phyloP scores from a whole-genome alignment of 805 yeast genomes.

The Cyberlindnera maritima region DNA sequence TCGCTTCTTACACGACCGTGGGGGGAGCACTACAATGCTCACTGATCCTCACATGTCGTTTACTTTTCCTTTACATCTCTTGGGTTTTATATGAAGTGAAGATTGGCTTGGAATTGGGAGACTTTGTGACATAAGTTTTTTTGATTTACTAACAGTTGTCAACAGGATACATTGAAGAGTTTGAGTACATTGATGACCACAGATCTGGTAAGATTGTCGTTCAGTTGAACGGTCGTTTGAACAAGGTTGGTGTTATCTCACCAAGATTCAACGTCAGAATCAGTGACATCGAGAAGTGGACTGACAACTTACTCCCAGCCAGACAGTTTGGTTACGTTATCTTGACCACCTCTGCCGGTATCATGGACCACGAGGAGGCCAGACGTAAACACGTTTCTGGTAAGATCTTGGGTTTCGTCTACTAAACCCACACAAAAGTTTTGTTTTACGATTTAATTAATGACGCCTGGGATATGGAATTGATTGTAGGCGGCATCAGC shows the following conservation, averaged over 20 bases:
- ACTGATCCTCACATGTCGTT: constrained; percentile 27
- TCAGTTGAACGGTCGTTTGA: constrained; percentile 95
- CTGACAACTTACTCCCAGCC: constrained; percentile 96
- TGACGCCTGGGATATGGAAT: background rate
- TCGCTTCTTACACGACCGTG: constrained; percentile 36
- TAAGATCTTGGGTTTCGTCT: constrained; percentile 96
- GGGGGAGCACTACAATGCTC: constrained; percentile 8
- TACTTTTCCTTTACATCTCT: constrained; percentile 34
- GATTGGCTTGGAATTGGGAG: background rate
- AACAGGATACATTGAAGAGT: constrained; percentile 82
- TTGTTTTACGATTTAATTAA: background rate
- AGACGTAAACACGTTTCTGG: constrained; percentile 99
- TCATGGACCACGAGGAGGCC: constrained; percentile 99
- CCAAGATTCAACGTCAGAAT: constrained; percentile 98
- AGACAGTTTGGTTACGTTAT: constrained; percentile 98
- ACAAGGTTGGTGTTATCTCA: constrained; percentile 98
- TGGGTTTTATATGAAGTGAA: background rate
- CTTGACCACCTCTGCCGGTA: constrained; percentile 98
- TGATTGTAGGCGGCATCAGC: background rate
- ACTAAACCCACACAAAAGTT: constrained; percentile 44
- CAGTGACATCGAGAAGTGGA: constrained; percentile 96
- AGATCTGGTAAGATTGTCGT: constrained; percentile 97
- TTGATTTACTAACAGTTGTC: constrained; percentile 8
- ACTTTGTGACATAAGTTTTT: background rate
- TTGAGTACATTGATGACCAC: constrained; percentile 98